These are phyloP conservation scores for Zasmidium angulare DNA, from an alignment of 2,329 filamentous ascomycete species.

Conservation along the genomic window DNA sequence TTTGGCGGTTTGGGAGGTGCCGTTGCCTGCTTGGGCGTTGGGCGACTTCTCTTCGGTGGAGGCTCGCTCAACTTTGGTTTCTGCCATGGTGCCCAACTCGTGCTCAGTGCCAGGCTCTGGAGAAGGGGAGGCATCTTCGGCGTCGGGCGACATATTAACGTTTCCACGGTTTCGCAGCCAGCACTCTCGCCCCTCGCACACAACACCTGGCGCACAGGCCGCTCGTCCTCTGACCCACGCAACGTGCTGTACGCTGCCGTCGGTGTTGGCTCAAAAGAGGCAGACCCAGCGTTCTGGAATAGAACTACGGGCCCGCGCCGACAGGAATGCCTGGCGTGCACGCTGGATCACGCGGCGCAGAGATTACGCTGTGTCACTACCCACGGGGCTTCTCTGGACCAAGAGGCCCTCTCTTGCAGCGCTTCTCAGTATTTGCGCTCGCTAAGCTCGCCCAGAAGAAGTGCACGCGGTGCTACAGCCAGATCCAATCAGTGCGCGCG, in stretches of 20 bases:
- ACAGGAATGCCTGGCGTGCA: conserved; percentile 10
- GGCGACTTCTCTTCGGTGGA: conserved; percentile 39
- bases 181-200: conserved; percentile 29
- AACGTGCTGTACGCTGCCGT: conserved; percentile 23
- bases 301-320: conserved; percentile 16
- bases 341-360: conserved; percentile 19
- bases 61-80: conserved; percentile 40
- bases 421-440: conserved; percentile 10
- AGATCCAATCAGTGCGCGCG: conserved; percentile 20
- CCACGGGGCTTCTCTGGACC: conserved; percentile 7
- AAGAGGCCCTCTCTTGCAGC: conserved; percentile 12
- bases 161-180: conserved; percentile 27
- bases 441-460: conserved; percentile 10
- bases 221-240: conserved; percentile 39
- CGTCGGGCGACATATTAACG: conserved; percentile 53
- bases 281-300: conserved; percentile 17
- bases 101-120: conserved; percentile 47
- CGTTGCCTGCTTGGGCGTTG: conserved; percentile 28
- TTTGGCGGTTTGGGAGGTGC: conserved; percentile 35
- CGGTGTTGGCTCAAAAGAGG: conserved; percentile 17
- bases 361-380: conserved; percentile 19
- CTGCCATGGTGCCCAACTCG: conserved; percentile 44
- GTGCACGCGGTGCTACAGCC: conserved; percentile 15
- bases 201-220: conserved; percentile 37
- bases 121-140: conserved; percentile 49